Conservation (phyloP, 345 rosid species). For the Aquilaria malaccensis region DNA sequence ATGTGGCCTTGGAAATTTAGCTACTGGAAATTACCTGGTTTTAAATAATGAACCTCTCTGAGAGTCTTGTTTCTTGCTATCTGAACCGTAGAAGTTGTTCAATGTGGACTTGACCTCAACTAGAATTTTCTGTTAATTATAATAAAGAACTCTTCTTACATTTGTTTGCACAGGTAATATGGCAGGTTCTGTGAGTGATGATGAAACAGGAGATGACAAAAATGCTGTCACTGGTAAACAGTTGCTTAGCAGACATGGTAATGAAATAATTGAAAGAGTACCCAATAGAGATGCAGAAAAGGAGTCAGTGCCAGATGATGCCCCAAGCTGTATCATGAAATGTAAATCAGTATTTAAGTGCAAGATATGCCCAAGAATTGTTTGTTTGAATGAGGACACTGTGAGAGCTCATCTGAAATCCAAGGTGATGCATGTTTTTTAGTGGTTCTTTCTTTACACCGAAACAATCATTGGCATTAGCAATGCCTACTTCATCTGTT, state of each 20-base stretch:
- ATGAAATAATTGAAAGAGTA: conserved; percentile 11
- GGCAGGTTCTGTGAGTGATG: conserved; percentile 34
- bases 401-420: conserved; percentile 67
- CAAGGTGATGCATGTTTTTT: conserved; percentile 38
- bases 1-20: no score
- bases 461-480: neutral
- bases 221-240: conserved; percentile 12
- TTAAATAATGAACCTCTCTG: no score
- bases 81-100: neutral
- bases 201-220: conserved; percentile 30
- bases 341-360: conserved; percentile 76
- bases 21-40: no score
- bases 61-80: neutral
- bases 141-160: neutral
- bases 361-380: conserved; percentile 61
- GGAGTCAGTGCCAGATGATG: conserved; percentile 31
- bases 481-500: no score
- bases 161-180: conserved; percentile 17
- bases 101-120: neutral
- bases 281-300: conserved; percentile 11
- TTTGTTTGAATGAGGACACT: conserved; percentile 72
- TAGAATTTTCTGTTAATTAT: neutral
- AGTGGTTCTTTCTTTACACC: neutral
- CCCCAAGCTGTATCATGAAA: conserved; percentile 53
- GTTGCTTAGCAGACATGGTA: conserved; percentile 13